A percentile compares a stretch with the other conserved stretches of the same genome.
Conservation (phyloP, 1,284 basidiomycete genomes). For the Melampsora allii-populina region DNA sequence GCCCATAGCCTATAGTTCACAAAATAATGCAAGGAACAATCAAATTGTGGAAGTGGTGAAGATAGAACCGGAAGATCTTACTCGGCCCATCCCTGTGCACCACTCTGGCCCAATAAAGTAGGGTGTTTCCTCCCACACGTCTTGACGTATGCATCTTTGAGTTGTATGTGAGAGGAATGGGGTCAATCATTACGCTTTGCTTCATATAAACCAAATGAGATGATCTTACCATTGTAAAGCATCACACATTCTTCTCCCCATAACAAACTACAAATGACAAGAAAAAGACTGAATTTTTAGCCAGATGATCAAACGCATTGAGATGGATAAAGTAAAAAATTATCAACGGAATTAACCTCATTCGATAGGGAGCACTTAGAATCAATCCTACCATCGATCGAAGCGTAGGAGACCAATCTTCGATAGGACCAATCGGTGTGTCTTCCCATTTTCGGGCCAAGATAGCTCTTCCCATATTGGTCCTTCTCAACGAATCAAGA, state of each 20-base stretch:
- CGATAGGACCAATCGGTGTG: constrained; percentile 27
- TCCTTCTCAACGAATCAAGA: constrained; percentile 19
- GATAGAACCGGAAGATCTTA: not conserved
- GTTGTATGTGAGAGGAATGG: not conserved
- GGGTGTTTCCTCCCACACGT: constrained; percentile 47
- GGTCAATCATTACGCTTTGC: not conserved
- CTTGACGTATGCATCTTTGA: constrained; percentile 41
- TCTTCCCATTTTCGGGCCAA: constrained; percentile 17
- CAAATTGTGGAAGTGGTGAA: not conserved
- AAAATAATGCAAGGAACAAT: not conserved
- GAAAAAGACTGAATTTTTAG: not conserved
- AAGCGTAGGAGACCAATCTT: constrained; percentile 32
- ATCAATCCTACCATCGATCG: constrained; percentile 34
- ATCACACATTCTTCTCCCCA: constrained; percentile 41
- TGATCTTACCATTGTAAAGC: constrained; percentile 36
- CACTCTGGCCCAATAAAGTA: constrained; percentile 44
- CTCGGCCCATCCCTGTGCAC: constrained; percentile 47
- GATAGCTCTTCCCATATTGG: constrained; percentile 13
- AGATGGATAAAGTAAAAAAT: no score
- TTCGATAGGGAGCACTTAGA: constrained; percentile 29
- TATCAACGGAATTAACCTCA: constrained; percentile 9
- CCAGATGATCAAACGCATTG: not conserved
- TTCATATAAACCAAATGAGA: not conserved
- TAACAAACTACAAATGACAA: constrained; percentile 12
- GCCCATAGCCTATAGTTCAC: constrained; percentile 17